phyloP scores from a whole-genome alignment of 306 rosid species.

The Medicago lupulina region DNA sequence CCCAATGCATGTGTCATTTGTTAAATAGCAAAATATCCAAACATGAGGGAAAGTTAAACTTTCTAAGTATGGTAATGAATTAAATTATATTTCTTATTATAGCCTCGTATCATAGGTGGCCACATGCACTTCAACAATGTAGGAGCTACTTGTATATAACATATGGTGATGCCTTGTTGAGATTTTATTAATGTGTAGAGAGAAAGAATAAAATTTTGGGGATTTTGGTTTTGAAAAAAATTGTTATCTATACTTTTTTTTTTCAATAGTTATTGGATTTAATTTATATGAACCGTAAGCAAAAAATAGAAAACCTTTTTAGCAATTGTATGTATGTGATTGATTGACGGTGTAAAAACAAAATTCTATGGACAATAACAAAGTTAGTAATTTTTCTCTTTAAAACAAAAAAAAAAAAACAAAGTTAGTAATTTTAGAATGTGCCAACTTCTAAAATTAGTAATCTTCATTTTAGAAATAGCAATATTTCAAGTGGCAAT shows the following conservation, averaged over 20 bases:
- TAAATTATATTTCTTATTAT: slow-evolving; percentile 34
- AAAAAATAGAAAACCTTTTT: too few relatives aligned
- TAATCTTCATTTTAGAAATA: too few relatives aligned
- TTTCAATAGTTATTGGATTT: background rate
- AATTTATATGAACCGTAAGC: background rate
- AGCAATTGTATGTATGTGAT: too few relatives aligned
- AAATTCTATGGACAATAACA: too few relatives aligned
- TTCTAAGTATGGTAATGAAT: slow-evolving; percentile 39
- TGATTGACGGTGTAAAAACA: too few relatives aligned
- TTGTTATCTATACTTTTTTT: slow-evolving; percentile 10
- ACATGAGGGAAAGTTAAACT: slow-evolving; percentile 35
- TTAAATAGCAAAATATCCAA: slow-evolving; percentile 37
- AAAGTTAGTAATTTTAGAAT: too few relatives aligned
- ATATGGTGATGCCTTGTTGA: slow-evolving; percentile 47
- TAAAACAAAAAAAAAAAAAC: too few relatives aligned
- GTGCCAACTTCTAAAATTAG: too few relatives aligned
- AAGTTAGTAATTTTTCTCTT: too few relatives aligned
- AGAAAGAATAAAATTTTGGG: slow-evolving; percentile 49
- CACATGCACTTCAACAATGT: slow-evolving; percentile 33
- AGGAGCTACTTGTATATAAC: slow-evolving; percentile 57
- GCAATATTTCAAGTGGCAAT: too few relatives aligned
- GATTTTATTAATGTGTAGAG: slow-evolving; percentile 51
- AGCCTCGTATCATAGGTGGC: slow-evolving; percentile 23
- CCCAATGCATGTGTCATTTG: slow-evolving; percentile 87
- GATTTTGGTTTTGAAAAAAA: slow-evolving; percentile 42